Evolutionary conservation across 257 asterid genomes (phyloP).

Genomic region (Paraleonurus japonicus): DNA sequence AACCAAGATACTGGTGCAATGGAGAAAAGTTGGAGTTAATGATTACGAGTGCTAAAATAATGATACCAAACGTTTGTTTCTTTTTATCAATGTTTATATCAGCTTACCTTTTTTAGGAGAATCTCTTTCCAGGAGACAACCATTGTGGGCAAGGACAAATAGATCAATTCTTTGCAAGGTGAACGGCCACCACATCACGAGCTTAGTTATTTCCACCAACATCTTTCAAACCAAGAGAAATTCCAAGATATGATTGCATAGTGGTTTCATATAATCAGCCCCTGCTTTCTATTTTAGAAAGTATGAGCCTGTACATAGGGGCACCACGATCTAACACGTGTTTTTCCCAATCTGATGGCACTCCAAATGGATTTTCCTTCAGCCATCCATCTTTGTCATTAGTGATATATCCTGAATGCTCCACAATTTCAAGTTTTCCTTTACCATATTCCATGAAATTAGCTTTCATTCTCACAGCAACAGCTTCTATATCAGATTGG

Average conservation of each 20-base stretch:
- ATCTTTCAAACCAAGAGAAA: neutral
- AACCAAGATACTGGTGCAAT: neutral
- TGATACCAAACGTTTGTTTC: neutral
- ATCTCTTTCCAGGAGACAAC: neutral
- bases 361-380: constrained; percentile 77
- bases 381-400: constrained; percentile 45
- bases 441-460: constrained; percentile 62
- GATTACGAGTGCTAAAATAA: neutral
- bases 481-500: constrained; percentile 87
- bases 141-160: neutral
- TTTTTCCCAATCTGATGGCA: constrained; percentile 87
- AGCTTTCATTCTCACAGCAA: constrained; percentile 67
- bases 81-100: neutral
- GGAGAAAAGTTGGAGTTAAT: neutral
- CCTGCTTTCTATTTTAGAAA: constrained; percentile 38
- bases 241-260: neutral
- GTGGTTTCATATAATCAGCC: constrained; percentile 23
- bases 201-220: neutral
- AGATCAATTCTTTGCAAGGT: constrained; percentile 18
- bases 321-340: constrained; percentile 77
- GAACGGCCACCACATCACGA: constrained; percentile 17
- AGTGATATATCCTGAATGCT: constrained; percentile 6
- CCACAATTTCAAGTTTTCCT: constrained; percentile 51
- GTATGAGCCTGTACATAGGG: constrained; percentile 79
- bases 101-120: constrained; percentile 18